Percentiles rank a stretch among this genome's conserved stretches.
Conservation (phyloP, 2,329 filamentous ascomycete species). For the Metarhizium sp. region DNA sequence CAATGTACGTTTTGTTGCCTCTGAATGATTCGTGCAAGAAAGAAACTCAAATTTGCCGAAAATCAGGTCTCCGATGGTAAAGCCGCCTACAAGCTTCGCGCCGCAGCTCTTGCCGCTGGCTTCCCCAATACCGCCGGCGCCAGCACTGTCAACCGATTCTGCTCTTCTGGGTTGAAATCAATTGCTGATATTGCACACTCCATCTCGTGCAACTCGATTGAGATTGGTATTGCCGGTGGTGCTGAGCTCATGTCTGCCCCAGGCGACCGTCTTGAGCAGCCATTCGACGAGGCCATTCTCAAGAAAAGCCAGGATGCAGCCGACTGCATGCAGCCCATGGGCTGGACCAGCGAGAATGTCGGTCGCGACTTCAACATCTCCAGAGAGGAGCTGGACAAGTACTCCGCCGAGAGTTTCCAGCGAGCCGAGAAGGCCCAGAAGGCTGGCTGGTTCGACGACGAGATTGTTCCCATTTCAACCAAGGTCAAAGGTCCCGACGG, state of each 20-base stretch:
- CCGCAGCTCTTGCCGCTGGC: slow-evolving; percentile 80
- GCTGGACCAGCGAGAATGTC: slow-evolving; percentile 95
- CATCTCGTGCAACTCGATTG: slow-evolving; percentile 71
- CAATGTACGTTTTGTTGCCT: slow-evolving; percentile 49
- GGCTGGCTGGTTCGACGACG: slow-evolving; percentile 82
- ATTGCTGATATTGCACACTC: slow-evolving; percentile 90
- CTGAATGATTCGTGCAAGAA: neutral
- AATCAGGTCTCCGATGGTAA: slow-evolving; percentile 69
- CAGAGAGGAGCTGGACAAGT: slow-evolving; percentile 73
- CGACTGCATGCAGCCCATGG: slow-evolving; percentile 94
- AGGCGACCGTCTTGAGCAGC: slow-evolving; percentile 58
- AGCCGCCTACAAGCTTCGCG: slow-evolving; percentile 84
- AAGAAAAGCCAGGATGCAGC: slow-evolving; percentile 61
- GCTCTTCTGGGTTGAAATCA: slow-evolving; percentile 90
- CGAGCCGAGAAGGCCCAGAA: slow-evolving; percentile 86
- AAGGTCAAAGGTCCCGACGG: slow-evolving; percentile 78
- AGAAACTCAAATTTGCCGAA: neutral
- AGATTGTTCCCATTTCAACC: slow-evolving; percentile 82
- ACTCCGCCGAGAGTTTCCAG: slow-evolving; percentile 77
- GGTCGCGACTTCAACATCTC: slow-evolving; percentile 80
- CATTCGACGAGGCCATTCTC: slow-evolving; percentile 71
- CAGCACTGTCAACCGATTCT: slow-evolving; percentile 88
- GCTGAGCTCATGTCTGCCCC: slow-evolving; percentile 79
- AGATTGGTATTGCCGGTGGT: slow-evolving; percentile 78
- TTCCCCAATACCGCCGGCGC: slow-evolving; percentile 84